Evolutionary conservation across 108 stramenopile species (phyloP), one percentile per base, ranked within the genome.

Genomic region (Pseudonitzschia delicatissima): DNA sequence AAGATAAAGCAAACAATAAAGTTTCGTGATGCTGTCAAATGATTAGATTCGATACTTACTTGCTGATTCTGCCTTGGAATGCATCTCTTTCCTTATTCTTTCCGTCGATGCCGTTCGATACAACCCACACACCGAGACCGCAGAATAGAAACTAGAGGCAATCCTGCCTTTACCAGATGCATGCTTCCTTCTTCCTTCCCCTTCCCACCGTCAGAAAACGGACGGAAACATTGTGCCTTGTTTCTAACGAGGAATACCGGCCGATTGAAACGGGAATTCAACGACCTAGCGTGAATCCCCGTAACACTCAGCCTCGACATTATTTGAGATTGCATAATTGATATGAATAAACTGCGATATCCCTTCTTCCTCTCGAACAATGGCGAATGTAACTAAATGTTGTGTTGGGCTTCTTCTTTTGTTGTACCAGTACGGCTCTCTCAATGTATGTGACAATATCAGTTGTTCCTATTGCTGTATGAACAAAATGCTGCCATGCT

Each of bases 141-240:
- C 82, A 82, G 66, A 94, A 94, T 23, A 91, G 64, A 36, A 94
- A 77, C 58, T n/a, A 94, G 68, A 17, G 93, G 93, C 18, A 90
- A 53, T 4, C 93, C 93, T 17, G 90, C 90, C 69, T 87, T 67
- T 27, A 59, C 26, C 17, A 76, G 5, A 15, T 59, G 45, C 57
- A 76, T 51, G 20, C 74, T 48, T 32, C 68, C 74, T 28, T 64
- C 55, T 4, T 64, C 36, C 29, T 69, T 69, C 11, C 48, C 31
- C 25, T 64, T 69, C 21, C 45, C 12, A 4, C 50, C 35, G 39
- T 23, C 47, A 21, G 47, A 48, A 23, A 48, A 48, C 21, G 20
- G 20, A 23, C 47, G 47, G 47, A 1, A 1, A 23, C 20, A 2
- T 3, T 23, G n/a, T 18, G 20, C 7, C 47, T 48, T 21, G 2